Evolutionary conservation across 2,329 filamentous ascomycete genomes (phyloP), one percentile per base, ranked within the genome.

Genomic region (Trichoderma citrinoviride): DNA sequence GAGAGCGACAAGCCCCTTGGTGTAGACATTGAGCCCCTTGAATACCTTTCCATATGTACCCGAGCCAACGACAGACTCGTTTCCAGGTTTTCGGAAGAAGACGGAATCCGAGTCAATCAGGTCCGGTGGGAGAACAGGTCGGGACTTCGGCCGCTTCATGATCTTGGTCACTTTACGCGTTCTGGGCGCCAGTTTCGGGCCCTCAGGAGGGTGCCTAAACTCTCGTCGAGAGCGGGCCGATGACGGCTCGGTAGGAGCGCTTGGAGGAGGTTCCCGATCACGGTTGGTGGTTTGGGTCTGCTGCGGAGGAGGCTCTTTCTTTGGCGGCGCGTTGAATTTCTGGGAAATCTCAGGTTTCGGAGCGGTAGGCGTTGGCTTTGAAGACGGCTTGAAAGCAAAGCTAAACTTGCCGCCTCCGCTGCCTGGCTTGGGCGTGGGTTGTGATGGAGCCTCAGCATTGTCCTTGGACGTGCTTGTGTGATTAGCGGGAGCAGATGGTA

Each of bases 21-120:
- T 96, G 74, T 96, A 96, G n/a, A 95, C 91, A 72, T 97, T 92
- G 8, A 93, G 81, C n/a, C 88, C 93, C 75, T 96, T 96, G 82
- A 96, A 97, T 5, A 97, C 93, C 76, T 96, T 96, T 60, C 92
- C 95, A 72, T 97, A 98, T 0, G 94, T 98, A 12, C 94, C 94
- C 49, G 94, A 96, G 17, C 94, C 94, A 21, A 98, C 90, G 0
- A 98, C 94, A 0, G 94, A 98, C 75, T 96, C 94, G 71, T 98
- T 97, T n/a, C 94, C 94, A 1, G 93, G 93, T 74, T 97, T 98
- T 68, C 94, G 85, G 78, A 90, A 97, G 77, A 96, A 98, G 3
- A 98, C 93, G 0, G 93, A 97, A 52, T 94, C 90, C 0, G 93
- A 96, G 6, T 83, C 81, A 12, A 87, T 86, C 71, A 94, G 86